Conservation (phyloP, 306 rosid species). For the Trichosanthes cucumerina region DNA sequence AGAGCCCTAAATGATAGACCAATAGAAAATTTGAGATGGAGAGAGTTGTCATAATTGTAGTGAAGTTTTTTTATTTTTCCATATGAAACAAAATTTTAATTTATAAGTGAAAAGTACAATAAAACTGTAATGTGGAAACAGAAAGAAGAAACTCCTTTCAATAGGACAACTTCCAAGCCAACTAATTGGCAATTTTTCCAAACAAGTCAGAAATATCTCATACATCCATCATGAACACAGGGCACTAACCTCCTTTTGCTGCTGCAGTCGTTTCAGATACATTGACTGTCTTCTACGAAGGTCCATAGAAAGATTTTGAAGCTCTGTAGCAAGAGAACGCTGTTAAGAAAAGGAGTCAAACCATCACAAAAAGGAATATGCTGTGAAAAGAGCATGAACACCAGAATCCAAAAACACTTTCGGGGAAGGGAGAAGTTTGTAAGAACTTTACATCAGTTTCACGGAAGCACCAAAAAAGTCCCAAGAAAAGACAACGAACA, state of each 20-base stretch:
- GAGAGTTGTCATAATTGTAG: neutral
- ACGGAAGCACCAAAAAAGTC: neutral
- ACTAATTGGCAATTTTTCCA: neutral
- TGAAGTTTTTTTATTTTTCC: neutral
- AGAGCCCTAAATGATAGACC: neutral
- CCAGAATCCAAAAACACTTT: conserved; percentile 8
- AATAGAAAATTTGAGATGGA: neutral
- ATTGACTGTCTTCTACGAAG: conserved; percentile 63
- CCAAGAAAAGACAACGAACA: neutral
- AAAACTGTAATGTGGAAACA: neutral
- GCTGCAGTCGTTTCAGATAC: conserved; percentile 56
- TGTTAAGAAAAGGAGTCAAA: conserved; percentile 45
- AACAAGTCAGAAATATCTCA: neutral
- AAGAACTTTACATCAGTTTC: neutral
- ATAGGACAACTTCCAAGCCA: neutral
- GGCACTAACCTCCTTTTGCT: conserved; percentile 56
- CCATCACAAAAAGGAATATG: conserved; percentile 8
- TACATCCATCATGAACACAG: neutral
- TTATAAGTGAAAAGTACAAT: neutral
- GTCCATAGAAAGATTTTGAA: conserved; percentile 67
- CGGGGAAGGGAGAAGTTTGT: neutral
- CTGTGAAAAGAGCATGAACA: conserved; percentile 16
- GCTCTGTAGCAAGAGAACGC: conserved; percentile 82
- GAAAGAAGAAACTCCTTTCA: neutral
- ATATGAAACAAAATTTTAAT: neutral